Evolutionary conservation across 208 protist species (phyloP).

Genomic region (Crithidia brevicula): DNA sequence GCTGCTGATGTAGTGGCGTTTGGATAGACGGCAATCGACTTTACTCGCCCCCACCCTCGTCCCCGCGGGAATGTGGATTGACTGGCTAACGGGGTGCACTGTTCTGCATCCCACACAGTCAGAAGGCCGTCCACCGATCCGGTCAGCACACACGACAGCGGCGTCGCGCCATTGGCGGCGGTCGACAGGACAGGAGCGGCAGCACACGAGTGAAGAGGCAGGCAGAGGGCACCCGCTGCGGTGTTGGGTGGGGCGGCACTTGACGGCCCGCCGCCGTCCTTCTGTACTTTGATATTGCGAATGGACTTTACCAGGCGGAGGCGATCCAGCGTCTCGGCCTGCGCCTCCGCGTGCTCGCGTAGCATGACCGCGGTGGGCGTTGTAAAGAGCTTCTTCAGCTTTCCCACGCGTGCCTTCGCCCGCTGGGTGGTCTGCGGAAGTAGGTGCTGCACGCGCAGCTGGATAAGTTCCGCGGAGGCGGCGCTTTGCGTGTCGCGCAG

Average conservation of each 20-base stretch:
- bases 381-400: constrained; percentile 69
- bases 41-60: constrained; percentile 62
- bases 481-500: constrained; percentile 17
- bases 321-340: constrained; percentile 34
- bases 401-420: constrained; percentile 47
- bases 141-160: constrained; percentile 41
- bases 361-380: constrained; percentile 31
- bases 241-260: constrained; percentile 9
- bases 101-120: constrained; percentile 72
- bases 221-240: constrained; percentile 55
- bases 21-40: constrained; percentile 58
- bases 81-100: constrained; percentile 50
- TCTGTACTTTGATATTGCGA: constrained; percentile 73
- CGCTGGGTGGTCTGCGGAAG: constrained; percentile 55
- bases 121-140: constrained; percentile 81
- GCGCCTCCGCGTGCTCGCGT: constrained; percentile 36
- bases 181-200: constrained; percentile 31
- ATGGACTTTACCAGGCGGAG: constrained; percentile 76
- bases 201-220: constrained; percentile 69
- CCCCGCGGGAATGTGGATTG: constrained; percentile 45
- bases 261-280: background rate
- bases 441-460: constrained; percentile 47
- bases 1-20: background rate
- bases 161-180: background rate
- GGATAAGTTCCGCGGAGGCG: constrained; percentile 43